Percentiles rank a stretch among this genome's conserved stretches.
These are phyloP conservation scores for Rhizophagus clarus DNA, from an alignment of 192 early-diverging fungal genomes.

Conservation along the genomic window DNA sequence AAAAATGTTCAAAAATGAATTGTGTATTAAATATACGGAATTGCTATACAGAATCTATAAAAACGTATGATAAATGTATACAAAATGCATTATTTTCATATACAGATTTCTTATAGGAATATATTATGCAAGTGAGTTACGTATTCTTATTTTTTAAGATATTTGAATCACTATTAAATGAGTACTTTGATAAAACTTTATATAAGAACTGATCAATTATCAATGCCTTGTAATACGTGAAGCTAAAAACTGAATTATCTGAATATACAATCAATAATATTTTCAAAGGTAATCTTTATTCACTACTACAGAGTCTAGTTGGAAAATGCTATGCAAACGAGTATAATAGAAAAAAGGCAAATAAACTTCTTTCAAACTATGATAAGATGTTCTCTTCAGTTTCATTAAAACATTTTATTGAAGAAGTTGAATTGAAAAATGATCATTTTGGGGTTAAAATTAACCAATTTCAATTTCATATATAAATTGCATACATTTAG, in stretches of 20 bases:
- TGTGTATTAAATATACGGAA: no score
- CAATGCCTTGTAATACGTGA: constrained; percentile 15
- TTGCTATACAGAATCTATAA: no score
- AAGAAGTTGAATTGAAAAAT: constrained; percentile 28
- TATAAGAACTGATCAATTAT: constrained; percentile 30
- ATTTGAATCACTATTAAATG: no score
- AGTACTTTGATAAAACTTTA: constrained; percentile 14
- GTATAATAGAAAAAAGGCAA: constrained; percentile 28
- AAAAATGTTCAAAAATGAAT: no score
- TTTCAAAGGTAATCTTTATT: constrained; percentile 21
- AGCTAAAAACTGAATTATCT: constrained; percentile 30
- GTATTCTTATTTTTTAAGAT: no score
- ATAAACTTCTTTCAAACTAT: constrained; percentile 26
- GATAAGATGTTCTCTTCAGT: constrained; percentile 26
- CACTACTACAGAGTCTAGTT: constrained; percentile 4
- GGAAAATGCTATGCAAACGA: constrained; percentile 16
- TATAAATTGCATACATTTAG: no score
- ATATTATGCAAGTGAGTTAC: no score
- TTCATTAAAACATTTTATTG: constrained; percentile 25
- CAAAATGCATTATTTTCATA: no score
- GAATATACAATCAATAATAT: constrained; percentile 18
- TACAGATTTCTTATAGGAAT: no score
- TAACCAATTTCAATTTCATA: no score
- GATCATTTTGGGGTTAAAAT: no score
- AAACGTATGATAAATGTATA: no score